A percentile compares a stretch with the other conserved stretches of the same genome.
These are phyloP conservation scores for Fusarium abutilonis DNA, from an alignment of 2,329 filamentous ascomycete genomes.

Conservation along the genomic window DNA sequence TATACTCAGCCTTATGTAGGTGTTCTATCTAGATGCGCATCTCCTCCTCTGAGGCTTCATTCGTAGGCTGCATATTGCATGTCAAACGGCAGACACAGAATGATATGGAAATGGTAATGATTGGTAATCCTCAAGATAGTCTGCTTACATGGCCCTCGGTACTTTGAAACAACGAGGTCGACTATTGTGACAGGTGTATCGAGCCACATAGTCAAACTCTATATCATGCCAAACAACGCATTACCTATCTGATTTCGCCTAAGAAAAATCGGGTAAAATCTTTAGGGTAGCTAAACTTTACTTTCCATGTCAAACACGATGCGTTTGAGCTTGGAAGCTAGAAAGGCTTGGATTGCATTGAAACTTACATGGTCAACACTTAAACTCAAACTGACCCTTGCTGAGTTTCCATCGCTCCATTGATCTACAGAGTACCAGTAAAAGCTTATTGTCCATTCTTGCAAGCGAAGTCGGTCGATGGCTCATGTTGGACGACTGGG, in stretches of 20 bases:
- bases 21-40: too few species aligned
- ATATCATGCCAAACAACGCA: neutral
- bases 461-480: neutral
- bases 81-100: too few species aligned
- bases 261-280: neutral
- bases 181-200: neutral
- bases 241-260: neutral
- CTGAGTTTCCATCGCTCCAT: neutral
- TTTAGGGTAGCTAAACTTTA: conserved; percentile 15
- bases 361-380: neutral
- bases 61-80: too few species aligned
- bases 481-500: neutral
- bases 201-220: neutral
- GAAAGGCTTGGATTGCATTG: conserved; percentile 2
- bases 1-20: too few species aligned
- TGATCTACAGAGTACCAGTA: neutral
- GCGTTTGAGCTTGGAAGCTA: conserved; percentile 7
- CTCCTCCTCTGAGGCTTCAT: too few species aligned
- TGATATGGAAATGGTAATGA: too few species aligned
- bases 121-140: too few species aligned
- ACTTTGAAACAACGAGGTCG: neutral
- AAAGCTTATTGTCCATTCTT: conserved; percentile 13
- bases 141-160: too few species aligned
- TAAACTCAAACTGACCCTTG: conserved; percentile 21
- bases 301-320: conserved; percentile 8